Evolutionary conservation across 208 protist genomes (phyloP).

Genomic region (Sergeia podlipaevii): DNA sequence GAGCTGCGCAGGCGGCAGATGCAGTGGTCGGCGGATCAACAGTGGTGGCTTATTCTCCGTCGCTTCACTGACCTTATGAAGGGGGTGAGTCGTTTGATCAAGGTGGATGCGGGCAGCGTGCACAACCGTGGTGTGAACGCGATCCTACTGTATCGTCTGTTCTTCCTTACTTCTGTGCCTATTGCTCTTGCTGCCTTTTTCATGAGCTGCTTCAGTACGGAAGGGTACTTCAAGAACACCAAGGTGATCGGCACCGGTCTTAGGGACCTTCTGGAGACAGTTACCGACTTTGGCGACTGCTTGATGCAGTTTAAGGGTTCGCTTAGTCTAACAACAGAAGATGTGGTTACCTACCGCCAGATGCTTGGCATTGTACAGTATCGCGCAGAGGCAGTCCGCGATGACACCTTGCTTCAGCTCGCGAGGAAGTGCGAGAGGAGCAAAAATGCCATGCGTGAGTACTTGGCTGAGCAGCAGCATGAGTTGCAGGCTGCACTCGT

Average conservation of each 20-base stretch:
- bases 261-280: constrained; percentile 15
- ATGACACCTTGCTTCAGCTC: constrained; percentile 10
- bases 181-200: constrained; percentile 45
- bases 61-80: constrained; percentile 25
- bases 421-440: constrained; percentile 11
- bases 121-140: constrained; percentile 35
- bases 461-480: constrained; percentile 36
- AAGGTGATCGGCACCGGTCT: constrained; percentile 25
- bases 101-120: constrained; percentile 3
- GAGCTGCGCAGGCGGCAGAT: constrained; percentile 30
- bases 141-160: constrained; percentile 37
- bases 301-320: constrained; percentile 33
- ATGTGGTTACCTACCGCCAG: constrained; percentile 59
- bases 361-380: constrained; percentile 34
- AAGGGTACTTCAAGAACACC: constrained; percentile 26
- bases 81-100: constrained; percentile 15
- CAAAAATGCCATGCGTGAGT: constrained; percentile 27
- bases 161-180: constrained; percentile 46
- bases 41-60: constrained; percentile 43
- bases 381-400: constrained; percentile 10
- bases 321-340: constrained; percentile 33
- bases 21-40: constrained; percentile 46
- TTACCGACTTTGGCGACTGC: constrained; percentile 24
- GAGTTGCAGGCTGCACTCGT: constrained; percentile 17
- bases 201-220: constrained; percentile 52